Percentiles rank a stretch among this genome's conserved stretches.
These are phyloP conservation scores for Phytophthora cajani DNA, from an alignment of 352 stramenopile genomes.

Conservation along the genomic window DNA sequence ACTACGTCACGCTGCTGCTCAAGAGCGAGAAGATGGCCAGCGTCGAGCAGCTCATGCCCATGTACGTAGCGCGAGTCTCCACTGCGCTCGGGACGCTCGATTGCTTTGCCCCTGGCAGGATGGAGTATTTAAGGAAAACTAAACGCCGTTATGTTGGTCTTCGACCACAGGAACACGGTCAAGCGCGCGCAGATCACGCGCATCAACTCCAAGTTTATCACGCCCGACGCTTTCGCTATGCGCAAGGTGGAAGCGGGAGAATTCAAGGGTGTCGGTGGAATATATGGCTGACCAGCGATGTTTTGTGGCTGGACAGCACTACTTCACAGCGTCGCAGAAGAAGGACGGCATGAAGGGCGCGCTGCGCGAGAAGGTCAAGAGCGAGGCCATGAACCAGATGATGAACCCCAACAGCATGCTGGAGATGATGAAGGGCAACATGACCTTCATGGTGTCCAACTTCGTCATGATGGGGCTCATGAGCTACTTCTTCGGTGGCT, in stretches of 20 bases:
- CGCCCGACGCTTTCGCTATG: conserved; percentile 84
- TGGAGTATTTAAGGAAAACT: no score
- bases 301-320: conserved; percentile 50
- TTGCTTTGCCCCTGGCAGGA: no score
- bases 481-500: conserved; percentile 98
- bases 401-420: conserved; percentile 97
- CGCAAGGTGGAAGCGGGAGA: conserved; percentile 66
- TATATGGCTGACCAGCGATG: not conserved
- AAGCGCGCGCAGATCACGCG: conserved; percentile 84
- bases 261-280: not conserved
- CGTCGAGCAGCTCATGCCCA: conserved; percentile 77
- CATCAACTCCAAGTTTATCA: conserved; percentile 92
- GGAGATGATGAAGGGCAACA: conserved; percentile 99
- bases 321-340: conserved; percentile 90
- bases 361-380: conserved; percentile 90
- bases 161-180: conserved; percentile 78
- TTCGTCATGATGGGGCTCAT: conserved; percentile 99
- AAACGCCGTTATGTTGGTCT: no score
- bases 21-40: conserved; percentile 84
- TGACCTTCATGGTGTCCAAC: conserved; percentile 99
- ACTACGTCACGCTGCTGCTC: conserved; percentile 87
- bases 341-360: conserved; percentile 86
- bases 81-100: no score
- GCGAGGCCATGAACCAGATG: conserved; percentile 93
- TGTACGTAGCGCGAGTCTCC: conserved; percentile 46